Conservation (phyloP, 2,329 filamentous ascomycete genomes). For the Cladosporium sp. region DNA sequence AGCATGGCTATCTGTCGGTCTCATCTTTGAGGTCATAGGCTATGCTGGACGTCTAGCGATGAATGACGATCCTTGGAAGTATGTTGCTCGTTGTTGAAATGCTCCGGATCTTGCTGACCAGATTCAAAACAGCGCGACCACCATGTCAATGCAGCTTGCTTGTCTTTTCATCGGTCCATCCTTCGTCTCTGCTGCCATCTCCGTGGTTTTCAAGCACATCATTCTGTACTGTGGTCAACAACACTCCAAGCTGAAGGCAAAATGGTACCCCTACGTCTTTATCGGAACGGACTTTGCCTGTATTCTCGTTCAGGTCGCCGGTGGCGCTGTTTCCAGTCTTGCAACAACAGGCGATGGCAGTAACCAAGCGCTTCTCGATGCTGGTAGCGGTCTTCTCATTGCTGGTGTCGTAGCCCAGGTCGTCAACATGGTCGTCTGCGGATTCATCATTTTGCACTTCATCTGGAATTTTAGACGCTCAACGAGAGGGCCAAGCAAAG, state of each 20-base stretch:
- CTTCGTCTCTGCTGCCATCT: background rate
- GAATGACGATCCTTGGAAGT: constrained; percentile 3
- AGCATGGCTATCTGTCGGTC: background rate
- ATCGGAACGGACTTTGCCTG: constrained; percentile 7
- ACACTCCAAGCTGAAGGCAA: constrained; percentile 2
- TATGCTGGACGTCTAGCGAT: background rate
- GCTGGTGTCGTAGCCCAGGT: constrained; percentile 10
- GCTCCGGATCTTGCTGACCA: background rate
- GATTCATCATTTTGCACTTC: background rate
- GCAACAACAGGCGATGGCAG: constrained; percentile 1
- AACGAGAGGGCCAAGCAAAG: background rate
- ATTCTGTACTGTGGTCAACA: constrained; percentile 6
- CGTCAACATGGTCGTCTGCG: constrained; percentile 10
- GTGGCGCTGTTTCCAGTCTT: background rate
- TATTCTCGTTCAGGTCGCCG: constrained; percentile 7
- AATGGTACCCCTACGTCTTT: constrained; percentile 9
- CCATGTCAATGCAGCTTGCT: background rate
- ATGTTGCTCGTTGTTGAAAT: too few relatives aligned
- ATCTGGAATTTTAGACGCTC: background rate
- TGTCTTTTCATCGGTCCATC: background rate
- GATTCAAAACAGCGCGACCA: background rate
- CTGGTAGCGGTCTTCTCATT: constrained; percentile 3
- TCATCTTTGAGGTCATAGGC: constrained; percentile 1
- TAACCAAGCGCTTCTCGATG: background rate
- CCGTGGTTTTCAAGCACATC: constrained; percentile 12